These are phyloP conservation scores for Stachybotrys chlorohalonatus DNA, from an alignment of 2,329 filamentous ascomycete species.

Conservation along the genomic window DNA sequence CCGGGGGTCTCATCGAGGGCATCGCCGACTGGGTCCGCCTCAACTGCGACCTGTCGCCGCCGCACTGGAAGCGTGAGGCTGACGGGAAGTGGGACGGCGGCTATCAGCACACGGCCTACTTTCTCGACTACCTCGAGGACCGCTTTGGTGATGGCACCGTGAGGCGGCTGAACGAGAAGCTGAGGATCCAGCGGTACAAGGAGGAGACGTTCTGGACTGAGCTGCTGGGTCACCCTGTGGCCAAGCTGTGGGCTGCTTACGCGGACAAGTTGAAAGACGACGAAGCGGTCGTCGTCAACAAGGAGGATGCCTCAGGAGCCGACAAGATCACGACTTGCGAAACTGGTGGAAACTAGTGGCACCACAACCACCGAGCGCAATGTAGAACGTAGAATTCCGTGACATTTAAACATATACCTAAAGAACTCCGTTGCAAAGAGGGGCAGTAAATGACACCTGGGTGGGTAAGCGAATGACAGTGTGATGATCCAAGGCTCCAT, in stretches of 20 bases:
- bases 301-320: not conserved
- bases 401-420: not conserved
- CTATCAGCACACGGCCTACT: slow-evolving; percentile 87
- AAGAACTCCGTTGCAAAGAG: not conserved
- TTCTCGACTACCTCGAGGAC: slow-evolving; percentile 75
- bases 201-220: slow-evolving; percentile 58
- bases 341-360: not conserved
- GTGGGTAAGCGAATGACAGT: not conserved
- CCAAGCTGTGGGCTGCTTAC: slow-evolving; percentile 70
- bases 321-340: slow-evolving; percentile 2
- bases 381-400: slow-evolving; percentile 2
- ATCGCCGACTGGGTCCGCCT: slow-evolving; percentile 90
- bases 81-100: slow-evolving; percentile 71
- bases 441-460: not conserved
- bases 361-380: not conserved
- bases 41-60: slow-evolving; percentile 61
- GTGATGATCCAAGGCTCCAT: not conserved
- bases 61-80: slow-evolving; percentile 66
- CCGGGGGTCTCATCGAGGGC: slow-evolving; percentile 78
- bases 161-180: slow-evolving; percentile 55
- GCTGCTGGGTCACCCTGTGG: slow-evolving; percentile 57
- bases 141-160: slow-evolving; percentile 52
- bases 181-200: slow-evolving; percentile 56
- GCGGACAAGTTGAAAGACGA: slow-evolving; percentile 19
- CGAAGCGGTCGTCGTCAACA: slow-evolving; percentile 2